A percentile compares a stretch with the other conserved stretches of the same genome.
These are phyloP conservation scores for Termitomyces sp. DNA, from an alignment of 768 basidiomycete species.

Conservation along the genomic window DNA sequence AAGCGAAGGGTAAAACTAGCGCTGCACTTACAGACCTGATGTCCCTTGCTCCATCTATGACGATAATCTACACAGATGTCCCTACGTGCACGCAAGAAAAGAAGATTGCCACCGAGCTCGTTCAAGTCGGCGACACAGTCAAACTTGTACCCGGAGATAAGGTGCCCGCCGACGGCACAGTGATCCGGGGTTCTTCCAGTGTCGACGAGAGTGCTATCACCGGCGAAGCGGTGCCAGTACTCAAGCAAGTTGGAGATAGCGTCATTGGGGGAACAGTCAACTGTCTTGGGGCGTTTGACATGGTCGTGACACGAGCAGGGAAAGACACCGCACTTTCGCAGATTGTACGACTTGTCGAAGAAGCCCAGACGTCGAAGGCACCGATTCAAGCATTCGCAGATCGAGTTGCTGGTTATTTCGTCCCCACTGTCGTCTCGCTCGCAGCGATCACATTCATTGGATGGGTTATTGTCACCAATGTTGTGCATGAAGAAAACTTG, in stretches of 20 bases:
- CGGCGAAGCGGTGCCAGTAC: constrained; percentile 86
- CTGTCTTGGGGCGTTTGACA: constrained; percentile 94
- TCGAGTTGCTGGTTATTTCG: constrained; percentile 91
- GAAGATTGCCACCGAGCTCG: constrained; percentile 88
- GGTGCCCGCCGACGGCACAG: constrained; percentile 92
- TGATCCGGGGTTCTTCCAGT: constrained; percentile 79
- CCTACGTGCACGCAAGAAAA: constrained; percentile 81
- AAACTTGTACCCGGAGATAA: constrained; percentile 97
- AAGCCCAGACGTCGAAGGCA: constrained; percentile 96
- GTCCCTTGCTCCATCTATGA: constrained; percentile 92
- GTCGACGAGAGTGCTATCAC: constrained; percentile 97
- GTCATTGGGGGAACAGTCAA: constrained; percentile 99
- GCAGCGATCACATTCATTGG: constrained; percentile 74
- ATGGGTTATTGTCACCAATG: constrained; percentile 75
- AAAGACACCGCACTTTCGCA: constrained; percentile 95
- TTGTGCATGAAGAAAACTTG: constrained; percentile 53
- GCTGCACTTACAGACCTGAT: constrained; percentile 96
- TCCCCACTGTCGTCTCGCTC: constrained; percentile 85
- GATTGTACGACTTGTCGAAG: constrained; percentile 95
- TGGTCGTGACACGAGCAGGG: constrained; percentile 92
- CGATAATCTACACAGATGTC: constrained; percentile 89
- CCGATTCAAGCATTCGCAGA: constrained; percentile 98
- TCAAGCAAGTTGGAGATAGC: constrained; percentile 77
- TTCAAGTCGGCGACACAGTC: constrained; percentile 90
- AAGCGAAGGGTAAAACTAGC: constrained; percentile 95